These are phyloP conservation scores for Parasitella parasitica DNA, from an alignment of 371 early-diverging fungal species.

Conservation along the genomic window DNA sequence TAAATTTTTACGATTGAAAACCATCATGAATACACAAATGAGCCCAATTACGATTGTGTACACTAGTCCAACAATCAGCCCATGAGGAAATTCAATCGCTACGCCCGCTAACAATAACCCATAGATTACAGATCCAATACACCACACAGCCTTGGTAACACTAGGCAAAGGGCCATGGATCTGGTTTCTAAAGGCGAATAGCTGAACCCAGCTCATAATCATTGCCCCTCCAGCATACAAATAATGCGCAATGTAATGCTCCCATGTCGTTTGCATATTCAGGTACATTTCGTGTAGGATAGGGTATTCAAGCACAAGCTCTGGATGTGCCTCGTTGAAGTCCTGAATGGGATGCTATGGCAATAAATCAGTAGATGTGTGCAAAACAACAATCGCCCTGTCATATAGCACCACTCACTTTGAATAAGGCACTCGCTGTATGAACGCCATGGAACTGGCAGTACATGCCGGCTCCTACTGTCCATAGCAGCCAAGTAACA, in stretches of 20 bases:
- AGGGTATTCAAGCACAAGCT: constrained; percentile 35
- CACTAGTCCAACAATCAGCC: constrained; percentile 37
- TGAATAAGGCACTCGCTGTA: constrained; percentile 47
- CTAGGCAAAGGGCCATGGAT: constrained; percentile 31
- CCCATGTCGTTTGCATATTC: constrained; percentile 56
- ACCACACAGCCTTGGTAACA: constrained; percentile 28
- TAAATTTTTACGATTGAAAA: constrained; percentile 23
- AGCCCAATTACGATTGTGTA: constrained; percentile 36
- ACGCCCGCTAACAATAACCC: constrained; percentile 44
- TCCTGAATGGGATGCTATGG: constrained; percentile 49
- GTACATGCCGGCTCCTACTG: constrained; percentile 41
- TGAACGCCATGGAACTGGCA: constrained; percentile 52
- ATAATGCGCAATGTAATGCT: constrained; percentile 59
- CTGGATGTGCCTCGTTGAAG: constrained; percentile 39
- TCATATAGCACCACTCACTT: constrained; percentile 22
- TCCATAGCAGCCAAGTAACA: constrained; percentile 39
- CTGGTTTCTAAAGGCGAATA: constrained; percentile 50
- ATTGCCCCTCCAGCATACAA: constrained; percentile 59
- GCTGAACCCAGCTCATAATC: constrained; percentile 59
- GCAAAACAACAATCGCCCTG: neutral
- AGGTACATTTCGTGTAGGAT: constrained; percentile 48
- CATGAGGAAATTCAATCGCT: constrained; percentile 48
- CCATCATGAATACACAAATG: constrained; percentile 21
- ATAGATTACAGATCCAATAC: constrained; percentile 35
- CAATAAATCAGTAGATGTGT: neutral